Percentiles rank a stretch among this genome's conserved stretches.
phyloP scores from a whole-genome alignment of 2,329 filamentous ascomycete genomes.

The Aspergillus carbonarius region DNA sequence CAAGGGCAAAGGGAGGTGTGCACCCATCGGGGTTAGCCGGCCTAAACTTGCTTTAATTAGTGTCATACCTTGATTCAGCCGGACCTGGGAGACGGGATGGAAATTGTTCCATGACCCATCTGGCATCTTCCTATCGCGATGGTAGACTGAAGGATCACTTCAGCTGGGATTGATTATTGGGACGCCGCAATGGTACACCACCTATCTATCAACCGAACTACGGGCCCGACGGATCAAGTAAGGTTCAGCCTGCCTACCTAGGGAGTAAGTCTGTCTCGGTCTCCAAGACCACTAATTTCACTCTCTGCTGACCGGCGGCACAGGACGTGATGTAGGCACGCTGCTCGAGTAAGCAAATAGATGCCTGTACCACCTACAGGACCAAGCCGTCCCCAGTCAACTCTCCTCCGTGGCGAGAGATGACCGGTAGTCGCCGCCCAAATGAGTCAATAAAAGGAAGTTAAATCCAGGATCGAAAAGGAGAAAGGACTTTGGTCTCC shows the following conservation, averaged over 20 bases:
- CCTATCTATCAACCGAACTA: not conserved
- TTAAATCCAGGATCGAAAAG: not conserved
- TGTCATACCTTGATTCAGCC: not conserved
- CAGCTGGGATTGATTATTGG: not conserved
- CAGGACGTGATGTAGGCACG: not conserved
- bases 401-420: not conserved
- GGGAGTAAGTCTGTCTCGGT: not conserved
- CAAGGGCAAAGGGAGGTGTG: not conserved
- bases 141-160: not conserved
- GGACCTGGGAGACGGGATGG: not conserved
- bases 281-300: not conserved
- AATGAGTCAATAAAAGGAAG: not conserved
- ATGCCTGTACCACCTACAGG: not conserved
- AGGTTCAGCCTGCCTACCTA: not conserved
- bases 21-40: not conserved
- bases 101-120: not conserved
- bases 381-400: not conserved
- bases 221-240: not conserved
- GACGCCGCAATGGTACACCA: not conserved
- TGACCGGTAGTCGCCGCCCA: not conserved
- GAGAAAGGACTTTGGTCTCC: conserved; percentile 9
- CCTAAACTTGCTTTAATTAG: not conserved
- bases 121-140: not conserved
- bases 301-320: not conserved
- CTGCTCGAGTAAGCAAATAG: not conserved